Conservation (phyloP, 2,329 filamentous ascomycete genomes). For the Emericellopsis atlantica region DNA sequence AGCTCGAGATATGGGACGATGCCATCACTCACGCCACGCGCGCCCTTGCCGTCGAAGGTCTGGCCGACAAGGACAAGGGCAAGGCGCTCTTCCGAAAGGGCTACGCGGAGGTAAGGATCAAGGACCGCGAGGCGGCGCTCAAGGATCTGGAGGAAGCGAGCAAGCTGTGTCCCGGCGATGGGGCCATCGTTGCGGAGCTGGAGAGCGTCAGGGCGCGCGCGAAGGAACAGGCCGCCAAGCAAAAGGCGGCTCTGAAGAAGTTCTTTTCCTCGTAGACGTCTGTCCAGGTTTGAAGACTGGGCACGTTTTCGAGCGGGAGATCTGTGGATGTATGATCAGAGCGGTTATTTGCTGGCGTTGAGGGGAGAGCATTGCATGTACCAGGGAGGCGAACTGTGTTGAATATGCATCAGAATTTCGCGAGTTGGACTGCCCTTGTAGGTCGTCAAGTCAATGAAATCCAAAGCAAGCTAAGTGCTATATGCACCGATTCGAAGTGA, state of each 20-base stretch:
- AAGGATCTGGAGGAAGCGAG: constrained; percentile 65
- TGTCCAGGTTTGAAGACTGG: neutral
- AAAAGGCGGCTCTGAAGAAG: constrained; percentile 87
- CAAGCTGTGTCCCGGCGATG: constrained; percentile 62
- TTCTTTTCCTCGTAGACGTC: constrained; percentile 51
- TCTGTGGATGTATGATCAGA: too few relatives aligned
- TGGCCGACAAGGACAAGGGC: constrained; percentile 65
- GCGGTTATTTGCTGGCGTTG: too few relatives aligned
- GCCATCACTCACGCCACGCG: constrained; percentile 57
- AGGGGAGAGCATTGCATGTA: too few relatives aligned
- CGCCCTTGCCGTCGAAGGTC: constrained; percentile 55
- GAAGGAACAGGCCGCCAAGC: constrained; percentile 64
- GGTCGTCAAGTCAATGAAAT: too few relatives aligned
- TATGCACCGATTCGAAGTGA: too few relatives aligned
- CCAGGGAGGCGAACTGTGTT: too few relatives aligned
- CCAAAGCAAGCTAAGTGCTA: too few relatives aligned
- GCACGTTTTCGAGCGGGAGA: neutral
- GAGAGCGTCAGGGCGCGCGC: constrained; percentile 65
- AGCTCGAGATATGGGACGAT: constrained; percentile 60
- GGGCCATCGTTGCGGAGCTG: constrained; percentile 63
- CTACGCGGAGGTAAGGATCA: constrained; percentile 59
- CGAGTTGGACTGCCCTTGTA: too few relatives aligned
- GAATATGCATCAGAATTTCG: too few relatives aligned
- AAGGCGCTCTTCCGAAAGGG: constrained; percentile 84
- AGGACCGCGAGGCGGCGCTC: constrained; percentile 74